Conservation (phyloP, 768 basidiomycete genomes). For the Pulveroboletus sp. region DNA sequence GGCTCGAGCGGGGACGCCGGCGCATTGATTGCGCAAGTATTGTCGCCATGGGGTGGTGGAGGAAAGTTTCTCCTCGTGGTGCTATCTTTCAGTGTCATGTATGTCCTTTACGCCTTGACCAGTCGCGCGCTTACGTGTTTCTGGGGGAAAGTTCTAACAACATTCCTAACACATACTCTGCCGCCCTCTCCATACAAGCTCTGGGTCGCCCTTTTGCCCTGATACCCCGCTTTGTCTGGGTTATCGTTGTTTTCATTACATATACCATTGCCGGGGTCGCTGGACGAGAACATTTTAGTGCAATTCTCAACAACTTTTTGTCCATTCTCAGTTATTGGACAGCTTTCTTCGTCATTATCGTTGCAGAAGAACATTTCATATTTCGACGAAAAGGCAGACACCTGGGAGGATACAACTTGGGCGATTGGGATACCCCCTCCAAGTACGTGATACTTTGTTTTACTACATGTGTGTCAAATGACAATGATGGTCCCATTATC, state of each 20-base stretch:
- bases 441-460: slow-evolving; percentile 25
- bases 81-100: slow-evolving; percentile 44
- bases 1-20: slow-evolving; percentile 39
- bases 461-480: not conserved
- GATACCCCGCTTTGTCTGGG: slow-evolving; percentile 47
- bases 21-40: slow-evolving; percentile 41
- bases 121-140: not conserved
- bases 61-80: slow-evolving; percentile 42
- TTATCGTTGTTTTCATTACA: slow-evolving; percentile 35
- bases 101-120: slow-evolving; percentile 11
- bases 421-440: slow-evolving; percentile 43
- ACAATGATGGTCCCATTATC: not conserved
- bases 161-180: slow-evolving; percentile 45
- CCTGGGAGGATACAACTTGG: slow-evolving; percentile 51
- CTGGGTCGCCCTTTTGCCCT: slow-evolving; percentile 42
- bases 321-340: slow-evolving; percentile 45
- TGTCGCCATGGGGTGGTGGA: slow-evolving; percentile 43
- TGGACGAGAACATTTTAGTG: slow-evolving; percentile 44
- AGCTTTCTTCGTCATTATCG: slow-evolving; percentile 45
- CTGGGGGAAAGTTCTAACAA: slow-evolving; percentile 32
- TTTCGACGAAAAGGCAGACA: slow-evolving; percentile 39
- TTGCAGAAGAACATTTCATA: slow-evolving; percentile 46
- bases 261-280: slow-evolving; percentile 42
- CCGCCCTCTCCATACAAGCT: slow-evolving; percentile 45
- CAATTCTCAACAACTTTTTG: slow-evolving; percentile 42